Evolutionary conservation across 2,329 filamentous ascomycete genomes (phyloP).

Genomic region (Sporothrix mexicana): DNA sequence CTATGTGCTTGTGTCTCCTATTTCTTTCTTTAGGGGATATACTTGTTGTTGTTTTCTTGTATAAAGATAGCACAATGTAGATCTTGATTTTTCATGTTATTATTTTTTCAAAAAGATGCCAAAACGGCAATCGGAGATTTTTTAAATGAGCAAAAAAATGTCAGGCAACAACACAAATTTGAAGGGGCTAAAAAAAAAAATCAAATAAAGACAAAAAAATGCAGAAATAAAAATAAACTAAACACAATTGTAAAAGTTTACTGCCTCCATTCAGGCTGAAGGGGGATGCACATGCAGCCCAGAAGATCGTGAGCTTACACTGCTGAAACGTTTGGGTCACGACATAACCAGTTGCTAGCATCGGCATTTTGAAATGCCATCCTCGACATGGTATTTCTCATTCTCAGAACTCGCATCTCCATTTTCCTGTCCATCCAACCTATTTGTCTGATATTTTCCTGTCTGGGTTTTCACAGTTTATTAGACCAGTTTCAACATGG

Average conservation of each 20-base stretch:
- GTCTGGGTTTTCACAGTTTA: not conserved
- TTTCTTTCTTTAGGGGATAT: too few species aligned
- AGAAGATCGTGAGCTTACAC: not conserved
- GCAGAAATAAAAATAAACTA: not conserved
- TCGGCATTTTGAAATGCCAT: not conserved
- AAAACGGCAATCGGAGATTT: too few species aligned
- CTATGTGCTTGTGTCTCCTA: too few species aligned
- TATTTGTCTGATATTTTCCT: not conserved
- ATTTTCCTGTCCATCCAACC: not conserved
- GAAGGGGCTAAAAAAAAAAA: not conserved
- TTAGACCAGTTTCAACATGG: conserved; percentile 15
- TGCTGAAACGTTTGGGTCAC: not conserved
- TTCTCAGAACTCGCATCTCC: not conserved
- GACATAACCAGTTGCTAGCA: too few species aligned
- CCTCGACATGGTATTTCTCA: too few species aligned
- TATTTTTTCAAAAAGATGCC: not conserved
- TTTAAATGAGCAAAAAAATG: too few species aligned
- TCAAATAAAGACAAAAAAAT: not conserved
- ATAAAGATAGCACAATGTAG: not conserved
- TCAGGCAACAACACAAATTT: too few species aligned
- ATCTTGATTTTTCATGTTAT: not conserved
- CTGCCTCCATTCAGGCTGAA: not conserved
- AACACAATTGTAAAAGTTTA: not conserved
- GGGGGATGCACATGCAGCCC: not conserved
- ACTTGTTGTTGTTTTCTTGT: not conserved